Percentiles rank a stretch among this genome's conserved stretches.
Conservation (phyloP, 1,139 yeast species). For the Yamadazyma epiphylla region DNA sequence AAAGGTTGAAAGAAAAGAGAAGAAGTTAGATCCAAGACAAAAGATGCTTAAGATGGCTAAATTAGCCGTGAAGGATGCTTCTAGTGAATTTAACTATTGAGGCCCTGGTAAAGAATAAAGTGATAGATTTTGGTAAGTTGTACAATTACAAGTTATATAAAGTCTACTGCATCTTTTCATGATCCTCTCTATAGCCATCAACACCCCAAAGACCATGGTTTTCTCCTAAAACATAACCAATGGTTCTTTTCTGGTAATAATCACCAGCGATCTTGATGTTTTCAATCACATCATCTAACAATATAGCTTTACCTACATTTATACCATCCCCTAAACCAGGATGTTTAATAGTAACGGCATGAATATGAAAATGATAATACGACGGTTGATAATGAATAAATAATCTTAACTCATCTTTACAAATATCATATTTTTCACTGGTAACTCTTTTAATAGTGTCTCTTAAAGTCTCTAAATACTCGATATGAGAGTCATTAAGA, state of each 20-base stretch:
- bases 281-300: conserved; percentile 80
- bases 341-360: conserved; percentile 73
- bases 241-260: conserved; percentile 34
- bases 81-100: conserved; percentile 71
- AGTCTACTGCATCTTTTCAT: no score
- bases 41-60: conserved; percentile 79
- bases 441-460: conserved; percentile 45
- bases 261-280: conserved; percentile 52
- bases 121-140: background rate
- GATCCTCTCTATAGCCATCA: conserved; percentile 18
- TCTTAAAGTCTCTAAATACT: conserved; percentile 49
- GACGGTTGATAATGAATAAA: conserved; percentile 94
- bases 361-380: conserved; percentile 91
- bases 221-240: conserved; percentile 67
- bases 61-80: conserved; percentile 57
- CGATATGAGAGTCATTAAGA: conserved; percentile 53
- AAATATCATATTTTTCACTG: conserved; percentile 34
- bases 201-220: conserved; percentile 70
- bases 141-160: no score
- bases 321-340: conserved; percentile 73
- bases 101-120: background rate
- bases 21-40: conserved; percentile 61
- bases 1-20: conserved; percentile 24
- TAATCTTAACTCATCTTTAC: conserved; percentile 54
- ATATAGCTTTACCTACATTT: conserved; percentile 74